A percentile compares a stretch with the other conserved stretches of the same genome.
Conservation (phyloP, 2,329 filamentous ascomycete genomes). For the Dichotomopilus funicola region DNA sequence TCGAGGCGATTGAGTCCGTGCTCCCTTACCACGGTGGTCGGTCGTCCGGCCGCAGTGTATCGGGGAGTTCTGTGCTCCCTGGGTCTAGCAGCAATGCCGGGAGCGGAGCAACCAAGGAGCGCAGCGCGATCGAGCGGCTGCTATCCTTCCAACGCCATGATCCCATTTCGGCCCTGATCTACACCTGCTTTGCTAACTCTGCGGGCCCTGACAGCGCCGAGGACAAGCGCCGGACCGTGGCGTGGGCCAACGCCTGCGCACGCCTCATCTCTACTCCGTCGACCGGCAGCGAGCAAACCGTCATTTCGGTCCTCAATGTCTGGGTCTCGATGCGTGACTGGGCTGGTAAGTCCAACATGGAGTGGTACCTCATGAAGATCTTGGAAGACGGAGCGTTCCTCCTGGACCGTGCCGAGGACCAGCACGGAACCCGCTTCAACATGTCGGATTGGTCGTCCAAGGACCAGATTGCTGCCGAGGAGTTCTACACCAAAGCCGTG, state of each 20-base stretch:
- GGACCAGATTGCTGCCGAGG: constrained; percentile 74
- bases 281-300: constrained; percentile 69
- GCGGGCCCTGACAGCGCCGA: constrained; percentile 75
- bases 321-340: constrained; percentile 85
- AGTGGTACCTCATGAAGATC: constrained; percentile 91
- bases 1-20: constrained; percentile 78
- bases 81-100: constrained; percentile 15
- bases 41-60: constrained; percentile 38
- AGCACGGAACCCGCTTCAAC: constrained; percentile 64
- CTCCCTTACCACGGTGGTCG: constrained; percentile 57
- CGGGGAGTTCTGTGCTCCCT: constrained; percentile 28
- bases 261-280: constrained; percentile 73
- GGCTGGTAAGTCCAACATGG: constrained; percentile 83
- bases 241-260: constrained; percentile 85
- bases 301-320: constrained; percentile 77
- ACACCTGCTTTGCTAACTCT: constrained; percentile 84
- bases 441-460: constrained; percentile 67
- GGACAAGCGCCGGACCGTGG: constrained; percentile 69
- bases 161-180: constrained; percentile 74
- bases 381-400: constrained; percentile 89
- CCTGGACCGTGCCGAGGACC: constrained; percentile 76
- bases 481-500: constrained; percentile 81
- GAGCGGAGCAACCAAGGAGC: constrained; percentile 31
- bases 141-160: constrained; percentile 86
- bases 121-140: constrained; percentile 70